These are phyloP conservation scores for Huntiella moniliformis DNA, from an alignment of 2,329 filamentous ascomycete genomes.

Conservation along the genomic window DNA sequence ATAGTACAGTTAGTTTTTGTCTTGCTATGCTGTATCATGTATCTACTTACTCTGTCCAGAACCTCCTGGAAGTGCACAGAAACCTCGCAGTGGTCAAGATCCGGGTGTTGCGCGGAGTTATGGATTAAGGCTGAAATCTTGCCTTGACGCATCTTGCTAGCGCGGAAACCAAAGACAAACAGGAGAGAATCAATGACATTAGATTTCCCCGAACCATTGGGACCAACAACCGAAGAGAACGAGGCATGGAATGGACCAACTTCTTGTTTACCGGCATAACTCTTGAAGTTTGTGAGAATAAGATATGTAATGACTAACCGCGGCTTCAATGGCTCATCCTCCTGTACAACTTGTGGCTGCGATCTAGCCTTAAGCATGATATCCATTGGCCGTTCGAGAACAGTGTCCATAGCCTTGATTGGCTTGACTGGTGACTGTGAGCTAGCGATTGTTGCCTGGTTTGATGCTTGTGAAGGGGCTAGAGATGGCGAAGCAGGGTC, in stretches of 20 bases:
- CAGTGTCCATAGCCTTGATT: slow-evolving; percentile 55
- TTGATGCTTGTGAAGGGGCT: slow-evolving; percentile 28
- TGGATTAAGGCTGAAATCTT: slow-evolving; percentile 97
- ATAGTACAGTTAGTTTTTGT: background rate
- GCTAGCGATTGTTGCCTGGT: slow-evolving; percentile 34
- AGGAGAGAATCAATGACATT: slow-evolving; percentile 96
- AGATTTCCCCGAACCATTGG: slow-evolving; percentile 94
- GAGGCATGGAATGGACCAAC: slow-evolving; percentile 94
- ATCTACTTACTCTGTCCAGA: slow-evolving; percentile 48
- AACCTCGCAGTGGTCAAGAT: slow-evolving; percentile 83
- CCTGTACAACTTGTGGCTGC: slow-evolving; percentile 45
- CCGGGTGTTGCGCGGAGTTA: slow-evolving; percentile 73
- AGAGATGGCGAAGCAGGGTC: slow-evolving; percentile 1
- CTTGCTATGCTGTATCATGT: too few species aligned
- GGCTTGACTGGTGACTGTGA: slow-evolving; percentile 41
- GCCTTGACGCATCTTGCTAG: slow-evolving; percentile 97
- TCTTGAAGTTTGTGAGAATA: slow-evolving; percentile 94
- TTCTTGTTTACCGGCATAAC: slow-evolving; percentile 86
- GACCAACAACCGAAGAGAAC: slow-evolving; percentile 93
- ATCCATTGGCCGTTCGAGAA: slow-evolving; percentile 79
- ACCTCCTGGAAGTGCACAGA: slow-evolving; percentile 94
- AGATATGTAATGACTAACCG: slow-evolving; percentile 87
- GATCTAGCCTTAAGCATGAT: slow-evolving; percentile 77
- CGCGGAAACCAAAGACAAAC: slow-evolving; percentile 97
- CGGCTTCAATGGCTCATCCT: slow-evolving; percentile 59